Evolutionary conservation across 140 eudicot species (phyloP).

Genomic region (Ambrosia hybrid): DNA sequence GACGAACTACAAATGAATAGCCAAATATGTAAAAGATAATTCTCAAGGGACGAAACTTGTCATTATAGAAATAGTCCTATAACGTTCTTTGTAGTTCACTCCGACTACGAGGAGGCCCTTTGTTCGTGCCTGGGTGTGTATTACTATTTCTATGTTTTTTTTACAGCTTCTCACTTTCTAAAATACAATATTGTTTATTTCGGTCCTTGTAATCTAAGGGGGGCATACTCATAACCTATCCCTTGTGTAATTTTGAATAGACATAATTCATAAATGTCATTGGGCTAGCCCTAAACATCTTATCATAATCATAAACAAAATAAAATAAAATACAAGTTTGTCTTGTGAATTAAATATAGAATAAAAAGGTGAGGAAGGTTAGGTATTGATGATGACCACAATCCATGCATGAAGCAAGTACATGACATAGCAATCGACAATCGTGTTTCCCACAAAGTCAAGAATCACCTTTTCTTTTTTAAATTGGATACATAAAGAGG

Average conservation of each 20-base stretch:
- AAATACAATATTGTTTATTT: neutral
- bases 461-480: constrained; percentile 7
- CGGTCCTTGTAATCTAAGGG: neutral
- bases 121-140: constrained; percentile 18
- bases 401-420: constrained; percentile 29
- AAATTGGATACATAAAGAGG: too few relatives aligned
- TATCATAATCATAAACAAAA: neutral
- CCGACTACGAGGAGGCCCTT: constrained; percentile 11
- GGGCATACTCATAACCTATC: neutral
- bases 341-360: neutral
- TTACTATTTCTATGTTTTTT: neutral
- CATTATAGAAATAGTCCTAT: neutral
- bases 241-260: neutral
- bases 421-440: constrained; percentile 14
- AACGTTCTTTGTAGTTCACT: constrained; percentile 12
- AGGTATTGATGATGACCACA: constrained; percentile 20
- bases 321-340: neutral
- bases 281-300: neutral
- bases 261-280: neutral
- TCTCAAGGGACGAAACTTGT: constrained; percentile 19
- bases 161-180: neutral
- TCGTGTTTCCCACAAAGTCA: constrained; percentile 43
- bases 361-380: constrained; percentile 3
- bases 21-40: constrained; percentile 6
- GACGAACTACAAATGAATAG: neutral